A percentile compares a stretch with the other conserved stretches of the same genome.
These are phyloP conservation scores for Domatiomyces catenatus DNA, from an alignment of 2,329 filamentous ascomycete genomes.

Conservation along the genomic window DNA sequence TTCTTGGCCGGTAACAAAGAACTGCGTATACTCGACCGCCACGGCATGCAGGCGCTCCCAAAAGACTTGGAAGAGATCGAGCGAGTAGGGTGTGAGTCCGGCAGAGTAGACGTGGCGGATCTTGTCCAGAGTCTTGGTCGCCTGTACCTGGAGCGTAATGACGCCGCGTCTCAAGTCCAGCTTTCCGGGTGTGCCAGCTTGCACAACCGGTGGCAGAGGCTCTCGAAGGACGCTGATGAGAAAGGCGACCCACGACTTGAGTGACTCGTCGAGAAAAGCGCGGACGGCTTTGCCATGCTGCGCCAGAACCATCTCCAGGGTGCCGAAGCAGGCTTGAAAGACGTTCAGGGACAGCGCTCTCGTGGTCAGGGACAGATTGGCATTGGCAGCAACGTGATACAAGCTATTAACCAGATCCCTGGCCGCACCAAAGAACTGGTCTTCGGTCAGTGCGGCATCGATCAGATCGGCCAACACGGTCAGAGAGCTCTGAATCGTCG, in stretches of 20 bases:
- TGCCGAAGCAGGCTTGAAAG: conserved; percentile 83
- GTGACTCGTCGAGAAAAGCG: conserved; percentile 71
- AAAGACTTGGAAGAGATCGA: conserved; percentile 65
- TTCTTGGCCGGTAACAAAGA: conserved; percentile 73
- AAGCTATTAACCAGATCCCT: conserved; percentile 70
- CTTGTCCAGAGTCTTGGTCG: conserved; percentile 84
- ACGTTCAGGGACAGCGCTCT: conserved; percentile 78
- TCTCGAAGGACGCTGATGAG: conserved; percentile 66
- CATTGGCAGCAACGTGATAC: conserved; percentile 65
- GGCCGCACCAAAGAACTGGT: conserved; percentile 86
- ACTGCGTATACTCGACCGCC: conserved; percentile 56
- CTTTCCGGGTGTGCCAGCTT: conserved; percentile 33
- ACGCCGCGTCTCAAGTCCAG: conserved; percentile 59
- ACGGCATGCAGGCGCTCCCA: conserved; percentile 75
- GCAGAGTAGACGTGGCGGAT: conserved; percentile 71
- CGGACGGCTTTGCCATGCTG: conserved; percentile 78
- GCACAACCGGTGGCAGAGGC: conserved; percentile 40
- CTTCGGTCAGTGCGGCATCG: conserved; percentile 82
- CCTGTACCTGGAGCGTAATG: conserved; percentile 78
- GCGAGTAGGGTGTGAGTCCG: conserved; percentile 67
- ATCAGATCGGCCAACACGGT: conserved; percentile 80
- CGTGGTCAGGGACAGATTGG: conserved; percentile 56
- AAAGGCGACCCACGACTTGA: conserved; percentile 77
- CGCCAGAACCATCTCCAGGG: conserved; percentile 91
- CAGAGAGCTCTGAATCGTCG: conserved; percentile 74